Evolutionary conservation across 768 basidiomycete genomes (phyloP).

Genomic region (Mycena pura): DNA sequence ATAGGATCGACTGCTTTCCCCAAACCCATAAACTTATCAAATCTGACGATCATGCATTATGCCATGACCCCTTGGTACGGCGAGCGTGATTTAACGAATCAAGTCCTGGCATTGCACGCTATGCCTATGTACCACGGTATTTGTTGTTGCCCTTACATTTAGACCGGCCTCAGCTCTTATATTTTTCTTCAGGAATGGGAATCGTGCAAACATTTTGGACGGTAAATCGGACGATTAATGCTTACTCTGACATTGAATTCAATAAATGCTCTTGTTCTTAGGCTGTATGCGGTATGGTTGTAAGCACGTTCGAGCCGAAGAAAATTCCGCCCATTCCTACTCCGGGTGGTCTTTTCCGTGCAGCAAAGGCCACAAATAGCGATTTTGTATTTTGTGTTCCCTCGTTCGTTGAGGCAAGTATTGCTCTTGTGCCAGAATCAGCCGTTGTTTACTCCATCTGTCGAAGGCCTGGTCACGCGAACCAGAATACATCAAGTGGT

Average conservation of each 20-base stretch:
- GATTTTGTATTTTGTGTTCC: slow-evolving; percentile 37
- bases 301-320: slow-evolving; percentile 33
- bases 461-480: slow-evolving; percentile 36
- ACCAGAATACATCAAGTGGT: slow-evolving; percentile 28
- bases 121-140: slow-evolving; percentile 36
- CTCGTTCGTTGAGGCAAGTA: slow-evolving; percentile 36
- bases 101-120: slow-evolving; percentile 24
- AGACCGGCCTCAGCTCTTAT: neutral
- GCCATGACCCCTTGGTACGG: slow-evolving; percentile 25
- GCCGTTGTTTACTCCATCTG: neutral
- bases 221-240: slow-evolving; percentile 26
- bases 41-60: slow-evolving; percentile 20
- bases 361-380: slow-evolving; percentile 26
- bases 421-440: neutral
- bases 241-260: neutral
- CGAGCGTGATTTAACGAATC: slow-evolving; percentile 32
- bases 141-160: too few relatives aligned
- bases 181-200: slow-evolving; percentile 26
- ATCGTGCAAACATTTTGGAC: slow-evolving; percentile 30
- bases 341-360: slow-evolving; percentile 30
- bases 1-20: slow-evolving; percentile 40
- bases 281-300: slow-evolving; percentile 31
- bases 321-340: slow-evolving; percentile 32
- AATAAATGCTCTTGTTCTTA: neutral
- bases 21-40: slow-evolving; percentile 27